phyloP scores from a whole-genome alignment of 2,329 filamentous ascomycete genomes.

The Monosporascus sp. region DNA sequence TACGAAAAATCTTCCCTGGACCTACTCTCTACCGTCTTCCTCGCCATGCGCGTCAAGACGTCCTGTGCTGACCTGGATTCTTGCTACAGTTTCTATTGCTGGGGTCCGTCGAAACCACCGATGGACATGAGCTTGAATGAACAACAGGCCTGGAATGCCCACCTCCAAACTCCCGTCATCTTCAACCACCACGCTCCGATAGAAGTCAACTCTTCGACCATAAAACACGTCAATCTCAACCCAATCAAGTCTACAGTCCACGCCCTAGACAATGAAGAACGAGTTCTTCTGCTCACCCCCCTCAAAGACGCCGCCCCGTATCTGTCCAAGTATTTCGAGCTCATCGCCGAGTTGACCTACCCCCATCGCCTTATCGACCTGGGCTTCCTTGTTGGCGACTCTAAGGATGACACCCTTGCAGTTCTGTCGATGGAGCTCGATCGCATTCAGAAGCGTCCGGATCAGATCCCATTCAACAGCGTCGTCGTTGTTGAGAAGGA shows the following conservation, averaged over 20 bases:
- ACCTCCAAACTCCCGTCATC: conserved; percentile 85
- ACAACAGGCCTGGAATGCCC: conserved; percentile 80
- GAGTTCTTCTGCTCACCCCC: conserved; percentile 85
- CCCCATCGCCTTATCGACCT: conserved; percentile 94
- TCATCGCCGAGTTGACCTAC: conserved; percentile 83
- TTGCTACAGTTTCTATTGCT: conserved; percentile 81
- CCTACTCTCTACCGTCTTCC: background rate
- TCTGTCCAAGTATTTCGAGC: conserved; percentile 87
- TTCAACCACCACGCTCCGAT: conserved; percentile 93
- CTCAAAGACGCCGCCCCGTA: conserved; percentile 82
- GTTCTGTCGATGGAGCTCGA: conserved; percentile 79
- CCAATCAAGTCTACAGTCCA: conserved; percentile 73
- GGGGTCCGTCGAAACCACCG: conserved; percentile 89
- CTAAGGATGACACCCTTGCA: conserved; percentile 85
- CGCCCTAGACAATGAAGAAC: conserved; percentile 75
- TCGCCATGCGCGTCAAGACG: conserved; percentile 1
- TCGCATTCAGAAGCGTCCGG: conserved; percentile 74
- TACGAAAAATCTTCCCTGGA: conserved; percentile 35
- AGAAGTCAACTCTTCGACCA: conserved; percentile 73
- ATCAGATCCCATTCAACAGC: conserved; percentile 79
- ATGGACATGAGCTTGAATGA: conserved; percentile 94
- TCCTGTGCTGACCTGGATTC: conserved; percentile 13
- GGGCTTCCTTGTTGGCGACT: conserved; percentile 90
- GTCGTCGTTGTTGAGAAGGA: conserved; percentile 86
- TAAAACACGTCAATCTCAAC: conserved; percentile 80